Percentiles rank a stretch among this genome's conserved stretches.
These are phyloP conservation scores for Pichia occidentalis DNA, from an alignment of 805 yeast genomes.

Conservation along the genomic window DNA sequence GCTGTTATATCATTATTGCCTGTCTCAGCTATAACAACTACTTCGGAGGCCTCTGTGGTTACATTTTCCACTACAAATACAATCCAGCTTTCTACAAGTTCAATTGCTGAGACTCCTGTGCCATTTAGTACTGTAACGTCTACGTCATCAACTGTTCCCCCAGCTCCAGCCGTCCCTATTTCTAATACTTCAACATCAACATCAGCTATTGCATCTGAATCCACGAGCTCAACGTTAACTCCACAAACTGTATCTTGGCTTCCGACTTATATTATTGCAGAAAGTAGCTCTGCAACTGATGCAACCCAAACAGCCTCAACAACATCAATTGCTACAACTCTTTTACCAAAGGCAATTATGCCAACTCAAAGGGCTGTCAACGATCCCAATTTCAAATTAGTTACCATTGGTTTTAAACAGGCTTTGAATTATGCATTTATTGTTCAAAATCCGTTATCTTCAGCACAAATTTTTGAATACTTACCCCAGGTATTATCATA, in stretches of 20 bases:
- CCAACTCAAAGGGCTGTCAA: conserved; percentile 39
- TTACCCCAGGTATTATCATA: conserved; percentile 65
- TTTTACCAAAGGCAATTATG: conserved; percentile 72
- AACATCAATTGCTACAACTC: conserved; percentile 36
- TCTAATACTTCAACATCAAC: conserved; percentile 5
- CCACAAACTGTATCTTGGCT: conserved; percentile 14
- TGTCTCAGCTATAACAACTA: no score
- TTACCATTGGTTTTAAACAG: conserved; percentile 72
- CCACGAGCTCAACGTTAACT: neutral
- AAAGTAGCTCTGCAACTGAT: conserved; percentile 6
- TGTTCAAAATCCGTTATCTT: conserved; percentile 61
- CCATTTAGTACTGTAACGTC: neutral
- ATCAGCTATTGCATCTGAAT: conserved; percentile 3
- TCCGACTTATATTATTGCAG: conserved; percentile 15
- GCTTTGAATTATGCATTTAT: conserved; percentile 81
- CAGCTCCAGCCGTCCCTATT: no score
- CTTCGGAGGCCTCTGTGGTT: neutral
- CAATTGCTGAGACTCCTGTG: neutral
- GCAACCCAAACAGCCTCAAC: conserved; percentile 11
- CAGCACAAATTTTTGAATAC: conserved; percentile 80
- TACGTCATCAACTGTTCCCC: neutral
- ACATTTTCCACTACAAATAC: neutral
- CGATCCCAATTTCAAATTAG: conserved; percentile 43
- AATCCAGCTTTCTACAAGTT: neutral
- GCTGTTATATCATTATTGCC: neutral